Conservation (phyloP, 73 alveolate species). For the Blepharisma stoltei region DNA sequence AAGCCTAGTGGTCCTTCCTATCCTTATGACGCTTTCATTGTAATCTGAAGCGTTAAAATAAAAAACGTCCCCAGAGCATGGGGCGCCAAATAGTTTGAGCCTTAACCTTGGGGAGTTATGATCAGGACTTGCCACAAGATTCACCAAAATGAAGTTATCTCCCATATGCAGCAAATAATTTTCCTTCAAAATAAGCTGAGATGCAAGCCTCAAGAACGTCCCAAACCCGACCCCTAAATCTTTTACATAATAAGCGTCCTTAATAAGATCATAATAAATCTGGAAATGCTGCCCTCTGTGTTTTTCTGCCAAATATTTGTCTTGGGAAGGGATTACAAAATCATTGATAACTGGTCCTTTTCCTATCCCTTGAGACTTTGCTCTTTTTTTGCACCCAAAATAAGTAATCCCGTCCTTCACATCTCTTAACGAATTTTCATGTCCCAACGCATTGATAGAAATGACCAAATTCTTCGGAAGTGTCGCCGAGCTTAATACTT, state of each 20-base stretch:
- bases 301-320: conserved; percentile 45
- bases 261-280: conserved; percentile 38
- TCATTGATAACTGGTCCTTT: conserved; percentile 46
- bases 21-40: conserved; percentile 36
- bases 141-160: conserved; percentile 29
- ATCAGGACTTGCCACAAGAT: not conserved
- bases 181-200: conserved; percentile 27
- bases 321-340: conserved; percentile 57
- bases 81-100: conserved; percentile 45
- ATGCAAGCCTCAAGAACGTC: conserved; percentile 23
- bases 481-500: conserved; percentile 65
- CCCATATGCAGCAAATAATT: conserved; percentile 34
- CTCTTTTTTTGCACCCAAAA: conserved; percentile 55
- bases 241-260: conserved; percentile 36
- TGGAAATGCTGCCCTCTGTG: conserved; percentile 70
- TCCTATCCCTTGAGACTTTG: not conserved
- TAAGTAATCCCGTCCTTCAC: conserved; percentile 56
- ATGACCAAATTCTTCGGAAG: conserved; percentile 53
- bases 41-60: conserved; percentile 17
- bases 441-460: conserved; percentile 53
- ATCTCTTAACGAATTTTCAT: conserved; percentile 38
- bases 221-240: conserved; percentile 39
- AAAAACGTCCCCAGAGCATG: conserved; percentile 45
- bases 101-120: conserved; percentile 35
- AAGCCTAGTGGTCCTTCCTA: too few relatives aligned